Conservation (phyloP, 1,284 basidiomycete genomes). For the Irpex sp. region DNA sequence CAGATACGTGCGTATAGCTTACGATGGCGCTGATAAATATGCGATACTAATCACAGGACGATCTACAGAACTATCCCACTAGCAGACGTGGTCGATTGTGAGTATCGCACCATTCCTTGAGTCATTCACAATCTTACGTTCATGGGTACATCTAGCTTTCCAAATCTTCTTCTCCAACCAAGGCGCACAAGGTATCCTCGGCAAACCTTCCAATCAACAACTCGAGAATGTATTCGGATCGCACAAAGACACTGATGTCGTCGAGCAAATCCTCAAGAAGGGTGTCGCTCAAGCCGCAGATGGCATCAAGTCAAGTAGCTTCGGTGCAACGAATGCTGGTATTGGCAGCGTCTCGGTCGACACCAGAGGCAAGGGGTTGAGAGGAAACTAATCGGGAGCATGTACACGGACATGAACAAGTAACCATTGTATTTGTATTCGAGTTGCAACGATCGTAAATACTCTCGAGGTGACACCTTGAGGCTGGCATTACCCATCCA, state of each 20-base stretch:
- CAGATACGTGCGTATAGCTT: conserved; percentile 60
- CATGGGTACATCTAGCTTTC: conserved; percentile 31
- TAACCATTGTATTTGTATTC: neutral
- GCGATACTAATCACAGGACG: conserved; percentile 6
- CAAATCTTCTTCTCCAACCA: conserved; percentile 54
- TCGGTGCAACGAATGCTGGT: conserved; percentile 28
- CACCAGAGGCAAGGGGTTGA: conserved; percentile 34
- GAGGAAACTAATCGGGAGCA: neutral
- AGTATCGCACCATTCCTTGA: conserved; percentile 24
- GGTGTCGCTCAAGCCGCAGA: conserved; percentile 56
- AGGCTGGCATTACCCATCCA: too few relatives aligned
- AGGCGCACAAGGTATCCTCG: conserved; percentile 69
- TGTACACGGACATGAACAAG: neutral
- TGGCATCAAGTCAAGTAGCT: conserved; percentile 30
- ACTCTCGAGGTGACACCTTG: neutral
- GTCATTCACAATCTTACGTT: conserved; percentile 25
- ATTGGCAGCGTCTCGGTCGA: conserved; percentile 41
- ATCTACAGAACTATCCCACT: conserved; percentile 57
- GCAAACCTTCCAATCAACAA: conserved; percentile 72
- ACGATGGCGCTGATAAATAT: conserved; percentile 7
- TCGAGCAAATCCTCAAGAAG: conserved; percentile 53
- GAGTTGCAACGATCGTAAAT: neutral
- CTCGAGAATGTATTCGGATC: conserved; percentile 70
- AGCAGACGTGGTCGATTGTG: conserved; percentile 72
- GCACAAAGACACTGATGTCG: conserved; percentile 60